Conservation (phyloP, 2,329 filamentous ascomycete species). For the Apiospora marii region DNA sequence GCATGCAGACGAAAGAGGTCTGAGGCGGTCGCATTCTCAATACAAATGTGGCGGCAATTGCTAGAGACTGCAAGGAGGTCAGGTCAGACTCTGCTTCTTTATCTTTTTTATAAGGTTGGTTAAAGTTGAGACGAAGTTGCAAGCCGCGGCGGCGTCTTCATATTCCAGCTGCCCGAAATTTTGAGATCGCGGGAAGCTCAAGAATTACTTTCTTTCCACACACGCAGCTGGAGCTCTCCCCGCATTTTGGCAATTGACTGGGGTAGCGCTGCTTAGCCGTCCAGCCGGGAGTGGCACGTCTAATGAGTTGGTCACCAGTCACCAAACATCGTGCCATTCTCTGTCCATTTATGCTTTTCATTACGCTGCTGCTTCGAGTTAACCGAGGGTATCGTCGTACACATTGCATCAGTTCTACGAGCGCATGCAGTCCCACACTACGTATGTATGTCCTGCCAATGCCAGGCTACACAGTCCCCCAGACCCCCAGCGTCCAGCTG, state of each 20-base stretch:
- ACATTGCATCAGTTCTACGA: not conserved
- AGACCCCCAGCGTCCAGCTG: conserved; percentile 69
- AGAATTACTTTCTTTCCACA: not conserved
- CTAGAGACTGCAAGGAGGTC: not conserved
- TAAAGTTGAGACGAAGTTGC: not conserved
- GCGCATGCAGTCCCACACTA: not conserved
- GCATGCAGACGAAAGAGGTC: conserved; percentile 36
- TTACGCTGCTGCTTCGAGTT: not conserved
- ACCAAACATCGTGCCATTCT: conserved; percentile 19
- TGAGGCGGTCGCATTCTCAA: conserved; percentile 34
- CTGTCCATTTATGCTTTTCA: conserved; percentile 3
- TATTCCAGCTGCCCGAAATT: not conserved
- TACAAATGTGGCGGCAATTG: not conserved
- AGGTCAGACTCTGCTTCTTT: not conserved
- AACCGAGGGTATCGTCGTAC: conserved; percentile 11
- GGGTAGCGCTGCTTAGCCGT: not conserved
- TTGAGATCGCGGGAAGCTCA: not conserved
- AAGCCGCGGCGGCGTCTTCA: not conserved
- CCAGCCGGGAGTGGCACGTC: not conserved
- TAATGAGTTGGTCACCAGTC: conserved; percentile 2
- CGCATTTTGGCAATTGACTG: conserved; percentile 2
- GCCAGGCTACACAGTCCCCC: conserved; percentile 57
- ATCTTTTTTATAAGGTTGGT: not conserved
- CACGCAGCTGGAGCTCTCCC: not conserved
- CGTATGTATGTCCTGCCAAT: not conserved